phyloP scores from a whole-genome alignment of 768 basidiomycete genomes.

The Tricholoma furcatifolium region DNA sequence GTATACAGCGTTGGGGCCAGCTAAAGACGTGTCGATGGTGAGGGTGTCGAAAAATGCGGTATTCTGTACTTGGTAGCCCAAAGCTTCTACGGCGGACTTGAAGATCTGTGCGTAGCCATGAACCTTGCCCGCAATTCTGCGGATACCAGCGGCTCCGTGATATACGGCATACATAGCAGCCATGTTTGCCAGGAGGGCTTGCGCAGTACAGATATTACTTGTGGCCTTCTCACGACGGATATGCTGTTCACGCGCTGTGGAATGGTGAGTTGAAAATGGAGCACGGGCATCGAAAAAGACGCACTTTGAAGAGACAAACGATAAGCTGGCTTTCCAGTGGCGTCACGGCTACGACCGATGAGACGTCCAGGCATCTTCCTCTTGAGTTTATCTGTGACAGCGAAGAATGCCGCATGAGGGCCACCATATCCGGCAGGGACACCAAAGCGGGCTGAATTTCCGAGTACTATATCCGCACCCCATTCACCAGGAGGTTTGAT shows the following conservation, averaged over 20 bases:
- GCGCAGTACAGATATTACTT: conserved; percentile 97
- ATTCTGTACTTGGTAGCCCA: conserved; percentile 77
- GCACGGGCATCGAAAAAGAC: conserved; percentile 23
- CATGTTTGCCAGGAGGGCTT: conserved; percentile 98
- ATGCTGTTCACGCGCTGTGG: conserved; percentile 88
- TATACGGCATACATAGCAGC: conserved; percentile 98
- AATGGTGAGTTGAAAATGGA: background rate
- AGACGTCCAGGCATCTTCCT: conserved; percentile 98
- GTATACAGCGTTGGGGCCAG: conserved; percentile 65
- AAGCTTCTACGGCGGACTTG: conserved; percentile 57
- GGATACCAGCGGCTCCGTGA: conserved; percentile 87
- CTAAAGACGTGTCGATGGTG: conserved; percentile 68
- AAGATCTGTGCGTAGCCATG: conserved; percentile 84
- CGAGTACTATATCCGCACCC: conserved; percentile 95
- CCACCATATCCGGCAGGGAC: conserved; percentile 98
- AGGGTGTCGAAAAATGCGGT: conserved; percentile 89
- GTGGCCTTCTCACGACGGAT: conserved; percentile 98
- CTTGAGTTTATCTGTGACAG: conserved; percentile 88
- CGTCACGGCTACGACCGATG: conserved; percentile 87
- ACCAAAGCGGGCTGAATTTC: conserved; percentile 95
- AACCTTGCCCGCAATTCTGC: conserved; percentile 86
- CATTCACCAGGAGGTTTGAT: conserved; percentile 97
- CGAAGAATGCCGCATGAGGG: conserved; percentile 97
- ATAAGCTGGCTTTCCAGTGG: conserved; percentile 83
- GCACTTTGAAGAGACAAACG: conserved; percentile 92